Base-by-base conservation (phyloP, 257 asterid species). In the Mentha longifolia region DNA sequence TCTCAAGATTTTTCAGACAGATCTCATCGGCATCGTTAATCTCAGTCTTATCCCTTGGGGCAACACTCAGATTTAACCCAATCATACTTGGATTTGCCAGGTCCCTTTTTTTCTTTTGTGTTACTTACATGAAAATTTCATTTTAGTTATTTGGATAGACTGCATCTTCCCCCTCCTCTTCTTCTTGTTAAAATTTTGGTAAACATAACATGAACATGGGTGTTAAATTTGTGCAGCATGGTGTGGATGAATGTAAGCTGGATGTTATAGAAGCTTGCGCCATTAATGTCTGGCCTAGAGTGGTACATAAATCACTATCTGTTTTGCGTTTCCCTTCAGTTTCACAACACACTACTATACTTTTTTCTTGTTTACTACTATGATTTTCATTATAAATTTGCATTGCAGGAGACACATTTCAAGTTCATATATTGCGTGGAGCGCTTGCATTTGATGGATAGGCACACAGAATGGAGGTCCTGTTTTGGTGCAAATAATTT, bases 1-100 rank as follows among this genome's bases (percentile, higher is more conserved):
- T 42, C 80, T 77, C 54, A 89, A 84, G 81, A 66, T 91, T 57
- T 85, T 93, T 22, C 65, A 84, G 77, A 87, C 96, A 42, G 96
- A 89, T 87, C 91, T 93, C 71, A 61, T 76, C 78, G 74, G 82
- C 78, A 61, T 87, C 39, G 95, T 93, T 68, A 75, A 86, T 78
- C 91, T 93, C 83, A 81, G 92, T 76, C 83, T 93, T 9, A 74
- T 93, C 63, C 98, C 98, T 46, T 93, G 98, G 98, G 98, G 98
- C 55, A 93, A 93, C 85, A 84, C 98, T 57, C 83, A 76, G 43
- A 78, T 91, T 67, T 72, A 82, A 39, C 54, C 87, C 62, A 87
- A 91, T 72, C 76, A 71, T 49, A 82, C 87, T 49, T 93, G 94
- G 95, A 68, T 81, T 77, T 93, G 97, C 73, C 97, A 93, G 98